Evolutionary conservation across 2,329 filamentous ascomycete genomes (phyloP), one percentile per base, ranked within the genome.

Genomic region (Zarea fungicola): DNA sequence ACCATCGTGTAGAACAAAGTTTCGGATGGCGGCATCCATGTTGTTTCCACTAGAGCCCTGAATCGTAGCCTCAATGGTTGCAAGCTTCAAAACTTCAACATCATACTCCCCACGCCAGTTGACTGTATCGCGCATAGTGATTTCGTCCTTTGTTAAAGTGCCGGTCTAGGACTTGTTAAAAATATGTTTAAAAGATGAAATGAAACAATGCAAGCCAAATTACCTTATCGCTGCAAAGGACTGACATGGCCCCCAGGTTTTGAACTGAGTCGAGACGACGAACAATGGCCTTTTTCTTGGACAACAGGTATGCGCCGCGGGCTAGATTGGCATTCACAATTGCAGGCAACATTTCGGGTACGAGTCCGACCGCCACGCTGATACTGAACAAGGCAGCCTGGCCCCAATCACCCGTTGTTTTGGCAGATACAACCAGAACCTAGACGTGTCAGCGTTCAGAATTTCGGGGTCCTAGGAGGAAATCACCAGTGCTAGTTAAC

Each of bases 261-360:
- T 63, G 60, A 9, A 63, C 58, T 9, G 58, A 59, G 50, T 63
- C 58, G 26, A 61, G 61, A 49, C 70, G 56, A 51, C 60, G 60
- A 41, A 65, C 63, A 44, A 72, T 59, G 29, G 64, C 61, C 56
- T 65, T 64, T 57, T 67, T 65, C 52, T 59, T 60, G 37, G 60
- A 62, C 2, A 63, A 32, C 2, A 59, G 42, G 13, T 56, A 56
- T 18, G 59, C 59, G 8, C 59, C 58, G 11, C 58, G 58, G 8
- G 60, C 60, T 10, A 62, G 54, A 19, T 62, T 62, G 16, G 56
- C 56, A 25, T 62, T 62, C 43, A 62, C 58, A 31, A 62, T 62
- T 4, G 60, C 60, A 3, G 60, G 60, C 8, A 62, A 55, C 60
- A 62, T 62, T 37, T 62, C 60, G 2, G 60, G 60, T 5, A 62